Evolutionary conservation across 2,329 filamentous ascomycete species (phyloP).

Genomic region (Cordyceps javanica): DNA sequence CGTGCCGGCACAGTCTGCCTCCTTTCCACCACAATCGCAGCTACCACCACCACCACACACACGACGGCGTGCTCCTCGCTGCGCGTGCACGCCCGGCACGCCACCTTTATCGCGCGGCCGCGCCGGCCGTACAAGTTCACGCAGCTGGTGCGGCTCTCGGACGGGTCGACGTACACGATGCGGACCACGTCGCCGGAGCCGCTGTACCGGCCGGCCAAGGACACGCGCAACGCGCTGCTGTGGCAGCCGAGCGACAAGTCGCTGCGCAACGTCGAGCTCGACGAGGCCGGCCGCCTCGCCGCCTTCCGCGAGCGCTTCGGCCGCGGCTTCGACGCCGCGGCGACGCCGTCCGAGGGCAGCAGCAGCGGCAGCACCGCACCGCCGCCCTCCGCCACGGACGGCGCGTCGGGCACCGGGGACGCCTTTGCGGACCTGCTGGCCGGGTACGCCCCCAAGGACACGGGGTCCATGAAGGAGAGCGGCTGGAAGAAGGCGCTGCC

Average conservation of each 20-base stretch:
- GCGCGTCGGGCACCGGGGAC: constrained; percentile 19
- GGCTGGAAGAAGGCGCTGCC: constrained; percentile 35
- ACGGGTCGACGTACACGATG: constrained; percentile 78
- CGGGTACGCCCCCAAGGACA: constrained; percentile 39
- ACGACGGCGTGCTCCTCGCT: constrained; percentile 22
- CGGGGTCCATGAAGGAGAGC: constrained; percentile 28
- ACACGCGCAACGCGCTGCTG: constrained; percentile 79
- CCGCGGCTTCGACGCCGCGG: constrained; percentile 66
- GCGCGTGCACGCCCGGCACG: constrained; percentile 63
- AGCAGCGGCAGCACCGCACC: constrained; percentile 16
- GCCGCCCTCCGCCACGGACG: constrained; percentile 22
- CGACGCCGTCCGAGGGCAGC: constrained; percentile 22
- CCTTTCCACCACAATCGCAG: constrained; percentile 20
- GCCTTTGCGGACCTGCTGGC: constrained; percentile 46
- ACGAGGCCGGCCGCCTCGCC: constrained; percentile 85
- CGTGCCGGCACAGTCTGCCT: constrained; percentile 21
- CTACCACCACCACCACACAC: constrained; percentile 15
- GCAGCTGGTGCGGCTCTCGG: constrained; percentile 87
- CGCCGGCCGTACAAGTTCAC: constrained; percentile 93
- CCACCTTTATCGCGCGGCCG: constrained; percentile 80
- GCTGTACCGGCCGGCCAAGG: constrained; percentile 60
- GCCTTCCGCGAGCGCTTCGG: constrained; percentile 85
- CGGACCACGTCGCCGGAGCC: constrained; percentile 68
- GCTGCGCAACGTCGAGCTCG: constrained; percentile 82
- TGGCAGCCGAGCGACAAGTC: constrained; percentile 86